Percentiles rank a stretch among this genome's conserved stretches.
Conservation (phyloP, 2,329 filamentous ascomycete species). For the Fusarium bulbicola region DNA sequence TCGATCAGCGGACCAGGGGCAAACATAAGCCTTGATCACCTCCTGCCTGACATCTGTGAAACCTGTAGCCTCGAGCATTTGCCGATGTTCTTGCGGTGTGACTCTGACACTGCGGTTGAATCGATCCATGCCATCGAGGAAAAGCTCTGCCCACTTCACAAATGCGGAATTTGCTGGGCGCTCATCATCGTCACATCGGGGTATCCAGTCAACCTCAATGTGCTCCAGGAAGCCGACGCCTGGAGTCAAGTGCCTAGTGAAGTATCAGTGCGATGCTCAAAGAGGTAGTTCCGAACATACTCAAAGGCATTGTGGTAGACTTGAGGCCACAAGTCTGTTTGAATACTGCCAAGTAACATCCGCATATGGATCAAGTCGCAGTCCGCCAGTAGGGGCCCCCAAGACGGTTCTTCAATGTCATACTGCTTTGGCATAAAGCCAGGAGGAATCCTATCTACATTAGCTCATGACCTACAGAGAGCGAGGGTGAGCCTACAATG, state of each 20-base stretch:
- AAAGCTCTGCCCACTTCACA: conserved; percentile 73
- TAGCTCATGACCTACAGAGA: conserved; percentile 6
- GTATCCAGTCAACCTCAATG: conserved; percentile 86
- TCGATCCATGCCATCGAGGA: conserved; percentile 73
- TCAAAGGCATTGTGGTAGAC: conserved; percentile 76
- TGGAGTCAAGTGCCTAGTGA: conserved; percentile 75
- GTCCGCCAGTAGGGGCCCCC: conserved; percentile 59
- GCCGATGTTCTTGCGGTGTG: conserved; percentile 59
- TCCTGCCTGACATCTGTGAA: conserved; percentile 82
- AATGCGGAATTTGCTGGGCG: conserved; percentile 67
- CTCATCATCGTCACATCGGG: conserved; percentile 74
- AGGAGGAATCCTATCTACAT: conserved; percentile 69
- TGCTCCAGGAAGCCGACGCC: conserved; percentile 83
- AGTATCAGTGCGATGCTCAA: conserved; percentile 17
- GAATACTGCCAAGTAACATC: conserved; percentile 80
- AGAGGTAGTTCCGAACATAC: conserved; percentile 53
- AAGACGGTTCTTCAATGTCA: conserved; percentile 78
- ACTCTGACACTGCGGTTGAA: conserved; percentile 72
- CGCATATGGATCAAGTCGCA: conserved; percentile 88
- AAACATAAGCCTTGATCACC: conserved; percentile 75
- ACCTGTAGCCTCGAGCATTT: conserved; percentile 72
- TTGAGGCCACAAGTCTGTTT: conserved; percentile 71
- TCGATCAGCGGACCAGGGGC: conserved; percentile 74
- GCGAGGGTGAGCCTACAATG: conserved; percentile 43
- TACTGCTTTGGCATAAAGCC: conserved; percentile 66